Base-by-base conservation (phyloP, 306 rosid genomes). In the Phaseolus lunatus region DNA sequence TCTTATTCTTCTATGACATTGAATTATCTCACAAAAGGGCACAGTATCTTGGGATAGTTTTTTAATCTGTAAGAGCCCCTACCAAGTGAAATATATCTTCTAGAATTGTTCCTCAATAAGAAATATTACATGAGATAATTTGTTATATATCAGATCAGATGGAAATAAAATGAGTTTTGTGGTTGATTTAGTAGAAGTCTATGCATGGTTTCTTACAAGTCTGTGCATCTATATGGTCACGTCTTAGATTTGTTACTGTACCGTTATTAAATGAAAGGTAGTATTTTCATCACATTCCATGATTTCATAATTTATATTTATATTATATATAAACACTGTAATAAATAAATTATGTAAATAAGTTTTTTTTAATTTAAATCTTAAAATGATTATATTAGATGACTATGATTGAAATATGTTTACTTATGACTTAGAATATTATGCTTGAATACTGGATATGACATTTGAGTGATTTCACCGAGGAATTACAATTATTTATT, bases 121-220 rank as follows among this genome's bases (percentile, higher is more conserved):
- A 58, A 58, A 56, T 24, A 6, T 1, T 59, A 27, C 65, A 58
- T 2, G 16, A 63, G 47, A 63, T 18, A 22, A 63, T 35, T 63
- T 35, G 43, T 64, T 31, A 7, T 39, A 50, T 65, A 63, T 63
- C 16, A n/a, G n/a, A n/a, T n/a, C n/a, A n/a, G 22, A 18, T 65
- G 70, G 37, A 18, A 65, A 63, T 53, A 29, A 31, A 23, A 43
- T 52, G 26, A 41, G 16, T 69, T 61, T 52, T 29, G 18, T 71
- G 47, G 68, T 59, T 61, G 41, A 71, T 63, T 63, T 44, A 15
- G 37, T 41, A 35, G 6, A 75, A 62, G 27, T 81, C 13, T 15
- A 43, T n/a, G 35, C 35, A 31, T 31, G 58, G 64, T 63, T 63
- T 44, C 10, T 19, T 41, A 24, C 2, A 75, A 62, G 27, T 81